Percentiles rank a stretch among this genome's conserved stretches.
Evolutionary conservation across 805 yeast genomes (phyloP).

Genomic region (Nakazawaea anatomiae): DNA sequence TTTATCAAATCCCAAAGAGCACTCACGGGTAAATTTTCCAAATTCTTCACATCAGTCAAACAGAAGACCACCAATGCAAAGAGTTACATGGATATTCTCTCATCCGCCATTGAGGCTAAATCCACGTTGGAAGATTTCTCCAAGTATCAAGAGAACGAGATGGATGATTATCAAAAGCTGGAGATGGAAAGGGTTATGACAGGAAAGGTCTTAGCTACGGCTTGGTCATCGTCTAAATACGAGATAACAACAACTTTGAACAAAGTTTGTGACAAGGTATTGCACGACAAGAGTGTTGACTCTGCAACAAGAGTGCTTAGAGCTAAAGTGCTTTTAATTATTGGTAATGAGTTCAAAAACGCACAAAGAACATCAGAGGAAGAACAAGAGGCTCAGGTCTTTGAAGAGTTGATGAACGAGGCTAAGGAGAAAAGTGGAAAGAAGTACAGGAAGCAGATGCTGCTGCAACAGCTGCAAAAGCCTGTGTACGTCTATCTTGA

Average conservation of each 20-base stretch:
- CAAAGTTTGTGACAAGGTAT: slow-evolving; percentile 60
- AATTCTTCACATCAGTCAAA: slow-evolving; percentile 59
- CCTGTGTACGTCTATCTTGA: slow-evolving; percentile 4
- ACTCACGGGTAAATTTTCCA: slow-evolving; percentile 51
- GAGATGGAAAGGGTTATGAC: slow-evolving; percentile 68
- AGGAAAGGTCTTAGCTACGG: slow-evolving; percentile 78
- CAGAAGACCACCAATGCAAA: slow-evolving; percentile 71
- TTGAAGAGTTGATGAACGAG: slow-evolving; percentile 49
- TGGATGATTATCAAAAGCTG: slow-evolving; percentile 42
- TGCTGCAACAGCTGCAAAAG: slow-evolving; percentile 5
- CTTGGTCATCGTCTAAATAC: slow-evolving; percentile 78
- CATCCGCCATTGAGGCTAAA: slow-evolving; percentile 76
- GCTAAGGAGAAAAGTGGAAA: slow-evolving; percentile 22
- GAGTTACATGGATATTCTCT: slow-evolving; percentile 65
- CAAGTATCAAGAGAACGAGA: slow-evolving; percentile 48
- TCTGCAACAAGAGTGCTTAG: slow-evolving; percentile 44
- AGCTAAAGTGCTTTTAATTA: slow-evolving; percentile 54
- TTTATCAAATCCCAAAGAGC: slow-evolving; percentile 64
- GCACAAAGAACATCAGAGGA: slow-evolving; percentile 61
- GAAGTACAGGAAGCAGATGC: slow-evolving; percentile 19
- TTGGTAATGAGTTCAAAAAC: slow-evolving; percentile 58
- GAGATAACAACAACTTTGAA: slow-evolving; percentile 72
- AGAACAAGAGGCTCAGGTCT: slow-evolving; percentile 70
- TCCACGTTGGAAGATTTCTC: slow-evolving; percentile 68
- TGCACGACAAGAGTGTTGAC: slow-evolving; percentile 50